Evolutionary conservation across 371 early-diverging fungal genomes (phyloP).

Genomic region (Mucor ambiguus): DNA sequence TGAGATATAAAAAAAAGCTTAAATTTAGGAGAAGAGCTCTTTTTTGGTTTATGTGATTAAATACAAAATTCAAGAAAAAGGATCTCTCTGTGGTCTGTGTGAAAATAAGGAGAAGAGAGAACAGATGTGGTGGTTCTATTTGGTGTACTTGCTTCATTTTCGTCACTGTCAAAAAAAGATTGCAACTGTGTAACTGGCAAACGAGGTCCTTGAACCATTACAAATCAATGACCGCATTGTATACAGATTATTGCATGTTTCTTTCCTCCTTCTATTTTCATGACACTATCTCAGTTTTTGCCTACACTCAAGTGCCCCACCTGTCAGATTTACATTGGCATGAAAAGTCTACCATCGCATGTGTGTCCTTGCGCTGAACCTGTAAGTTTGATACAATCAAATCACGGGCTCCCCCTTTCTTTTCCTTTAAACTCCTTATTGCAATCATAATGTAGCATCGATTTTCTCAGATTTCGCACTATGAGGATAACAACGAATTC

Average conservation of each 20-base stretch:
- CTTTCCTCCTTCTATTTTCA: neutral
- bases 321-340: neutral
- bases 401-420: neutral
- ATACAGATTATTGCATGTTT: neutral
- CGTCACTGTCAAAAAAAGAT: slow-evolving; percentile 2
- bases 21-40: slow-evolving; percentile 4
- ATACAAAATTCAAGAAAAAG: neutral
- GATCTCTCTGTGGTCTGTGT: slow-evolving; percentile 9
- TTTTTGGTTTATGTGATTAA: neutral
- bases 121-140: neutral
- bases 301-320: neutral
- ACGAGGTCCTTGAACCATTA: neutral
- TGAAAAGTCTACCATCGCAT: neutral
- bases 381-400: neutral
- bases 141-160: neutral
- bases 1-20: slow-evolving; percentile 5
- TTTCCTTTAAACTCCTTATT: neutral
- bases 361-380: neutral
- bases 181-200: slow-evolving; percentile 2
- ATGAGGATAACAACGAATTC: neutral
- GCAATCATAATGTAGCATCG: neutral
- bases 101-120: slow-evolving; percentile 3
- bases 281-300: neutral
- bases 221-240: slow-evolving; percentile 2
- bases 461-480: slow-evolving; percentile 9